Percentiles rank a stretch among this genome's conserved stretches.
Conservation (phyloP, 352 stramenopile genomes). For the Phytophthora citrophthora region DNA sequence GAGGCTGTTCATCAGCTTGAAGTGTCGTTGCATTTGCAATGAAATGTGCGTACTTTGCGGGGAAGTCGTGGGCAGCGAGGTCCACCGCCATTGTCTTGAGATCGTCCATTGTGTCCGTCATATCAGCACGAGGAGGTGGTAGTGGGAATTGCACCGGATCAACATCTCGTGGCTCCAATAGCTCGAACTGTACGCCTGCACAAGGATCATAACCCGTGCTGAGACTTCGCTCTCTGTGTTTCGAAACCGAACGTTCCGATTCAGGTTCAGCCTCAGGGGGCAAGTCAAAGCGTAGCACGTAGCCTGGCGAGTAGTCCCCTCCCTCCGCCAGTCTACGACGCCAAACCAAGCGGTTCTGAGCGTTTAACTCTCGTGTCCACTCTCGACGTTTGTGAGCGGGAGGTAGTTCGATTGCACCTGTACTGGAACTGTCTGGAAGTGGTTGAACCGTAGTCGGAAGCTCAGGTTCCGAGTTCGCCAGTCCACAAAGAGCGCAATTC, state of each 20-base stretch:
- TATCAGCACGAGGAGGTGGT: conserved; percentile 18
- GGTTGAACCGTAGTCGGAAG: conserved; percentile 2
- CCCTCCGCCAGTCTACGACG: conserved; percentile 31
- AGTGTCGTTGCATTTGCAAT: conserved; percentile 26
- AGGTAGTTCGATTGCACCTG: conserved; percentile 3
- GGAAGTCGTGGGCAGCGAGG: conserved; percentile 41
- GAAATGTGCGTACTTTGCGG: conserved; percentile 60
- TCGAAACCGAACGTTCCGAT: conserved; percentile 12
- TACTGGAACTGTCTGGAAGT: neutral
- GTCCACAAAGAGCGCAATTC: conserved; percentile 50
- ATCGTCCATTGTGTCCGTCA: conserved; percentile 29
- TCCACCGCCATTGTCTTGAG: conserved; percentile 30
- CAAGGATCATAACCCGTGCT: conserved; percentile 37
- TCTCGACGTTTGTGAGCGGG: conserved; percentile 45
- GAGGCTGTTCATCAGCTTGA: conserved; percentile 8
- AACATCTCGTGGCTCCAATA: conserved; percentile 32
- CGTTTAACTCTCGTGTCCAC: conserved; percentile 53
- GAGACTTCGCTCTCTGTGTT: conserved; percentile 27
- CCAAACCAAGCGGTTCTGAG: conserved; percentile 47
- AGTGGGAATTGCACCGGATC: conserved; percentile 36
- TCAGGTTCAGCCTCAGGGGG: conserved; percentile 37
- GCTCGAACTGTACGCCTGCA: conserved; percentile 35
- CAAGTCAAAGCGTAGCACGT: conserved; percentile 43
- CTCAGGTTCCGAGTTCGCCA: conserved; percentile 4
- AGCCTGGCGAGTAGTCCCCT: conserved; percentile 34